Conservation (phyloP, 495 filamentous ascomycete genomes). For the Aspergillus heteromorphus region DNA sequence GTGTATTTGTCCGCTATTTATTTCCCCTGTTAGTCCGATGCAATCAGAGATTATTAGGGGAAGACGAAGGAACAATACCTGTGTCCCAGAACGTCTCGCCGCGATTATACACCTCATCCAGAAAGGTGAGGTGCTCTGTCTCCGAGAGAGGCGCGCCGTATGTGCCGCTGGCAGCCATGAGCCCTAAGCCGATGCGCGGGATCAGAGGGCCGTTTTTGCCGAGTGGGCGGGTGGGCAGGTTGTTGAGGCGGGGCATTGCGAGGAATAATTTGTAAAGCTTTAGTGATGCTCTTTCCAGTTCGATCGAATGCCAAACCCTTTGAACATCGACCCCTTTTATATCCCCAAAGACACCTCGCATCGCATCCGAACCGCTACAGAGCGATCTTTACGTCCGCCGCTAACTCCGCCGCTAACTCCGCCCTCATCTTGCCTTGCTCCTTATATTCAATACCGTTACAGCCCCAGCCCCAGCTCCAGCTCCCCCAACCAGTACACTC, state of each 20-base stretch:
- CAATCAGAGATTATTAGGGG: too few relatives aligned
- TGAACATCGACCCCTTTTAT: not conserved
- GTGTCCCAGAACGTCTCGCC: constrained; percentile 59
- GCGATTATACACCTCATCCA: constrained; percentile 45
- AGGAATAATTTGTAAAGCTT: too few relatives aligned
- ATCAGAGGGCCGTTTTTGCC: constrained; percentile 53
- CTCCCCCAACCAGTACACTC: too few relatives aligned
- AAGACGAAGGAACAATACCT: constrained; percentile 5
- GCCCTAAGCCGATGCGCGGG: constrained; percentile 48
- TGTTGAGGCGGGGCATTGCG: not conserved
- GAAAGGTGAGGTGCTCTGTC: constrained; percentile 32
- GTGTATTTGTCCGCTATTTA: constrained; percentile 48
- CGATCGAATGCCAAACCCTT: too few relatives aligned
- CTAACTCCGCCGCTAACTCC: constrained; percentile 1
- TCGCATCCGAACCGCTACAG: not conserved
- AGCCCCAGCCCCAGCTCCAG: too few relatives aligned
- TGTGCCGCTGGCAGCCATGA: constrained; percentile 48
- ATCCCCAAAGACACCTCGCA: not conserved
- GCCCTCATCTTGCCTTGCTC: too few relatives aligned
- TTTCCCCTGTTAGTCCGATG: too few relatives aligned
- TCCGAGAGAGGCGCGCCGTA: constrained; percentile 41
- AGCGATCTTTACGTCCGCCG: not conserved
- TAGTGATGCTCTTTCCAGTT: too few relatives aligned
- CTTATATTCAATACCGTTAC: too few relatives aligned
- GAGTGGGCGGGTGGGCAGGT: constrained; percentile 36